These are phyloP conservation scores for Gyrodon lividus DNA, from an alignment of 768 basidiomycete species.

Conservation along the genomic window DNA sequence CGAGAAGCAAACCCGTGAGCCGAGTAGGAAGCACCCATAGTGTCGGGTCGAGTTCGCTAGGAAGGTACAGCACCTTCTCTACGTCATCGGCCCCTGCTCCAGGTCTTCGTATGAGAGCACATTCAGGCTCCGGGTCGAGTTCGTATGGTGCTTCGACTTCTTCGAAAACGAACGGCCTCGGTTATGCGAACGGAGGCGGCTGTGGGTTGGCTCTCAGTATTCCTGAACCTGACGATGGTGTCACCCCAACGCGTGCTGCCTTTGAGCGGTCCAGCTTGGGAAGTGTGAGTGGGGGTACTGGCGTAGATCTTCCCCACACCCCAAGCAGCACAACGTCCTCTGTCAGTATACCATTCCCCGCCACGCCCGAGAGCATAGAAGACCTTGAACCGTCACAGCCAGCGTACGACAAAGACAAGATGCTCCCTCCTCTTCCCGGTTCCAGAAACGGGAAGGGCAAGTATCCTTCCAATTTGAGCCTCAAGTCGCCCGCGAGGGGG, in stretches of 20 bases:
- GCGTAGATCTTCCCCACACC: constrained; percentile 22
- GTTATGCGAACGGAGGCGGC: background rate
- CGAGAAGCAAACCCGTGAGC: constrained; percentile 20
- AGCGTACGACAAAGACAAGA: constrained; percentile 27
- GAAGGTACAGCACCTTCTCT: constrained; percentile 24
- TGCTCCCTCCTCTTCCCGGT: constrained; percentile 32
- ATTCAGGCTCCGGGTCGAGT: constrained; percentile 22
- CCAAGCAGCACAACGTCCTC: constrained; percentile 34
- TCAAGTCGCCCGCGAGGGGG: constrained; percentile 5
- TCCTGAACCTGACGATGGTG: constrained; percentile 29
- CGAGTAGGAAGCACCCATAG: constrained; percentile 24
- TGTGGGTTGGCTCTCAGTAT: constrained; percentile 27
- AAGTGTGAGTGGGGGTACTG: constrained; percentile 20
- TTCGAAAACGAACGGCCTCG: constrained; percentile 11
- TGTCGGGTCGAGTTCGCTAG: constrained; percentile 19
- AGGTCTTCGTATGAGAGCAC: constrained; percentile 8
- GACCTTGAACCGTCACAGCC: constrained; percentile 10
- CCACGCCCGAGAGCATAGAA: constrained; percentile 26
- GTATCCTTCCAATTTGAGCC: constrained; percentile 19
- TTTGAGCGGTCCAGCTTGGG: constrained; percentile 27
- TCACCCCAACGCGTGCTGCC: constrained; percentile 29
- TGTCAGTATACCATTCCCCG: constrained; percentile 29
- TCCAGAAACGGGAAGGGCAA: constrained; percentile 7
- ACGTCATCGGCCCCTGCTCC: constrained; percentile 11
- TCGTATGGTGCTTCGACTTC: constrained; percentile 12